A percentile compares a stretch with the other conserved stretches of the same genome.
phyloP scores from a whole-genome alignment of 768 basidiomycete species.

The Lactarius trivialis region DNA sequence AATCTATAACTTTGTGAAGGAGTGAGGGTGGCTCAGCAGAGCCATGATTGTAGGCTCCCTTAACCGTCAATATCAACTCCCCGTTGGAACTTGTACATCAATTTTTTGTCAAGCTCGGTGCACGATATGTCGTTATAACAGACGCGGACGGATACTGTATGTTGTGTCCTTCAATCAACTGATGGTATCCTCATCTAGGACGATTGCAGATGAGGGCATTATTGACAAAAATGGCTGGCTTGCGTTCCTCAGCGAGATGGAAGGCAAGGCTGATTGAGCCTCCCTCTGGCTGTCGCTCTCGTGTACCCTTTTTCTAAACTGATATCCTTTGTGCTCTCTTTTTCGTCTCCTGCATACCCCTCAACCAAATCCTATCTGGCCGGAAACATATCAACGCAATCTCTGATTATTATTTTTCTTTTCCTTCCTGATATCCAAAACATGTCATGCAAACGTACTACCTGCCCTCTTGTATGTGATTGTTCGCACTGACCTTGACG shows the following conservation, averaged over 20 bases:
- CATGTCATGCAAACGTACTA: neutral
- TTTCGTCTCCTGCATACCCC: neutral
- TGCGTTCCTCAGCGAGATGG: constrained; percentile 71
- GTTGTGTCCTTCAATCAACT: constrained; percentile 25
- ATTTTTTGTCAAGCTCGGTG: constrained; percentile 90
- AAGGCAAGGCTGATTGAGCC: constrained; percentile 33
- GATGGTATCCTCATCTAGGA: neutral
- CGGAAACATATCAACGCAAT: neutral
- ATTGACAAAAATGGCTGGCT: constrained; percentile 96
- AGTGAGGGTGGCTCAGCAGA: neutral
- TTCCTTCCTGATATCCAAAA: neutral
- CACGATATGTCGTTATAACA: constrained; percentile 80
- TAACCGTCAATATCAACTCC: constrained; percentile 76
- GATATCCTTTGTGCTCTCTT: neutral
- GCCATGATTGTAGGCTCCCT: constrained; percentile 65
- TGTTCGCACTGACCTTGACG: neutral
- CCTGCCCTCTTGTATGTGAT: neutral
- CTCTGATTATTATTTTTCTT: neutral
- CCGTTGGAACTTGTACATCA: constrained; percentile 91
- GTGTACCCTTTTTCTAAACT: neutral
- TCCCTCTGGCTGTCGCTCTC: neutral
- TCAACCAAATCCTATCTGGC: neutral
- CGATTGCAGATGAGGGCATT: constrained; percentile 66
- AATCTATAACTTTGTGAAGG: constrained; percentile 1
- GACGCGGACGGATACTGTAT: constrained; percentile 78